These are phyloP conservation scores for Pseudopyricularia cyperi DNA, from an alignment of 2,329 filamentous ascomycete species.

Conservation along the genomic window DNA sequence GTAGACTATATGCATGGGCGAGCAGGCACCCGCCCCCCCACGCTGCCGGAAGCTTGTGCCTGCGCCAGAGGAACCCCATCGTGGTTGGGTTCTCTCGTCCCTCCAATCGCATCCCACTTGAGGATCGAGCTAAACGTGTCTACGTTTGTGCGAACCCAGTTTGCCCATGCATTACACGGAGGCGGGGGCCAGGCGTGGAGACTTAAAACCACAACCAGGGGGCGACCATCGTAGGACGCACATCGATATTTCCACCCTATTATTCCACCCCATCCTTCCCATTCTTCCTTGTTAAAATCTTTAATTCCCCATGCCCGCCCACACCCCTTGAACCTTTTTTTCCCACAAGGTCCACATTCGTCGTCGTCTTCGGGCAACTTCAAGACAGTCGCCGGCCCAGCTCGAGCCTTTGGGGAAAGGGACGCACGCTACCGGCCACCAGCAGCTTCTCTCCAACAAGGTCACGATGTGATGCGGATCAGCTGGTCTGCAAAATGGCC, in stretches of 20 bases:
- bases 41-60: background rate
- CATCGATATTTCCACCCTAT: too few species aligned
- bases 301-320: too few species aligned
- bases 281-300: too few species aligned
- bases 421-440: background rate
- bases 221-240: too few species aligned
- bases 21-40: background rate
- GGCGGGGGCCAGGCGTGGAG: too few species aligned
- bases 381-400: background rate
- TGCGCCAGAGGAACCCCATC: background rate
- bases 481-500: slow-evolving; percentile 16
- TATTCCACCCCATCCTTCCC: too few species aligned
- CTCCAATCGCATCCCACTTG: background rate
- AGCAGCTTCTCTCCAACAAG: background rate
- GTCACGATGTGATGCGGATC: background rate
- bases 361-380: background rate
- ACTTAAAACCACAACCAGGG: too few species aligned
- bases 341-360: background rate
- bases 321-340: background rate
- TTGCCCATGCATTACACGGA: too few species aligned
- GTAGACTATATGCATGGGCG: background rate
- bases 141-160: too few species aligned
- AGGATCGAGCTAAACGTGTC: too few species aligned
- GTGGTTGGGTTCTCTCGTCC: background rate
- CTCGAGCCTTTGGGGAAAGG: background rate